phyloP scores from a whole-genome alignment of 371 early-diverging fungal genomes.

The Blakeslea trispora region DNA sequence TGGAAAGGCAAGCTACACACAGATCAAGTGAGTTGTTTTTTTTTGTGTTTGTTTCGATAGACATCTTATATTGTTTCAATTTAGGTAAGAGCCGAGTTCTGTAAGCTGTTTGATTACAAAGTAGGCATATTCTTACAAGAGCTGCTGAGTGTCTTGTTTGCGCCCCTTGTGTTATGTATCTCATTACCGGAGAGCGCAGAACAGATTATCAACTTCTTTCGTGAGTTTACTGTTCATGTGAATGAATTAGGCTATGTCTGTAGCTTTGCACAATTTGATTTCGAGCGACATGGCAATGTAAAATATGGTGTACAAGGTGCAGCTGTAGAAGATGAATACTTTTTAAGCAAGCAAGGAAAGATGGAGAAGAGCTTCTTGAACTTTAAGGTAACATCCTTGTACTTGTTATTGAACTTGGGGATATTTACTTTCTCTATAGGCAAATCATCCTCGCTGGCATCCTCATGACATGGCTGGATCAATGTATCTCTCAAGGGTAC shows the following conservation, averaged over 20 bases:
- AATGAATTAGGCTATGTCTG: slow-evolving; percentile 93
- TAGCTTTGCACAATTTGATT: slow-evolving; percentile 93
- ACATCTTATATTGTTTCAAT: too few relatives aligned
- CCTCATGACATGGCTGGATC: slow-evolving; percentile 72
- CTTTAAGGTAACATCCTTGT: slow-evolving; percentile 75
- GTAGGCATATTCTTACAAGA: slow-evolving; percentile 82
- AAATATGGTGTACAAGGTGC: slow-evolving; percentile 79
- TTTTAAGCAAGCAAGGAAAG: slow-evolving; percentile 85
- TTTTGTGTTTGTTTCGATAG: too few relatives aligned
- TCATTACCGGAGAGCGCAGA: slow-evolving; percentile 81
- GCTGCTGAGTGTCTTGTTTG: slow-evolving; percentile 77
- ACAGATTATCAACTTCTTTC: slow-evolving; percentile 88
- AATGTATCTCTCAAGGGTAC: slow-evolving; percentile 61
- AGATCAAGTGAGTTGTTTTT: slow-evolving; percentile 68
- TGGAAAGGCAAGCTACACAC: slow-evolving; percentile 90
- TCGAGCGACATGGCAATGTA: slow-evolving; percentile 81
- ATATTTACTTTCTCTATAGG: slow-evolving; percentile 49
- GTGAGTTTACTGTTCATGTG: slow-evolving; percentile 91
- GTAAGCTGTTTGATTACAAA: slow-evolving; percentile 78
- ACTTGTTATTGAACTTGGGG: not conserved
- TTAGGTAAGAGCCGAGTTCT: slow-evolving; percentile 82
- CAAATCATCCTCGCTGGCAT: slow-evolving; percentile 85
- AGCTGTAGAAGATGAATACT: slow-evolving; percentile 55
- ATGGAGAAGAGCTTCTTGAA: slow-evolving; percentile 96
- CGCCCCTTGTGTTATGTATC: slow-evolving; percentile 84